phyloP scores from a whole-genome alignment of 2,329 filamentous ascomycete genomes.

The Cercospora sesami region DNA sequence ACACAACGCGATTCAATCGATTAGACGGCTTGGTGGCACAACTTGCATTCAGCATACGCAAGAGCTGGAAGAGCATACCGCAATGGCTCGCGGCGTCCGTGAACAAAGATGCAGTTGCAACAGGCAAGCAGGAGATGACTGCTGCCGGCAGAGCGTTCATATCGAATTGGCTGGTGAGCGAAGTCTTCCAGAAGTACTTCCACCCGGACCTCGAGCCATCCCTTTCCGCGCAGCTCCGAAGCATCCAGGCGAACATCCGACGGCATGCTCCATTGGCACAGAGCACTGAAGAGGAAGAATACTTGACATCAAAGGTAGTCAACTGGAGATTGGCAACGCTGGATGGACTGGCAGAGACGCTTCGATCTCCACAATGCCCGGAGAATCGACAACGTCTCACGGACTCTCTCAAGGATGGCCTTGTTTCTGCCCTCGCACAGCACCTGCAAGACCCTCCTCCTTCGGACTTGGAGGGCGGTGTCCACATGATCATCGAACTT shows the following conservation, averaged over 20 bases:
- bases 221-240: slow-evolving; percentile 77
- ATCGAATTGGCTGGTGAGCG: slow-evolving; percentile 83
- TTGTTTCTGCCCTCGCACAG: slow-evolving; percentile 70
- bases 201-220: slow-evolving; percentile 79
- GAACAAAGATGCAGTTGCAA: slow-evolving; percentile 79
- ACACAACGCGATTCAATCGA: slow-evolving; percentile 81
- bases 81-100: slow-evolving; percentile 76
- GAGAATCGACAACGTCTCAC: slow-evolving; percentile 63
- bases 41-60: slow-evolving; percentile 91
- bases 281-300: slow-evolving; percentile 85
- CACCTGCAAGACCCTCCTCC: slow-evolving; percentile 76
- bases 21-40: slow-evolving; percentile 94
- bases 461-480: slow-evolving; percentile 79
- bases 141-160: slow-evolving; percentile 88
- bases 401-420: slow-evolving; percentile 62
- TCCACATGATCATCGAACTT: slow-evolving; percentile 89
- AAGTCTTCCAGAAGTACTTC: slow-evolving; percentile 89
- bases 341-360: slow-evolving; percentile 75
- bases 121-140: slow-evolving; percentile 96
- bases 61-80: slow-evolving; percentile 84
- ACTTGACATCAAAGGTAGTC: slow-evolving; percentile 80
- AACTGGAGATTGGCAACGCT: slow-evolving; percentile 92
- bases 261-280: slow-evolving; percentile 70
- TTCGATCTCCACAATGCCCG: slow-evolving; percentile 65
- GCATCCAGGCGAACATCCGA: slow-evolving; percentile 84